Conservation (phyloP, 257 asterid genomes). For the Plantago ovata region DNA sequence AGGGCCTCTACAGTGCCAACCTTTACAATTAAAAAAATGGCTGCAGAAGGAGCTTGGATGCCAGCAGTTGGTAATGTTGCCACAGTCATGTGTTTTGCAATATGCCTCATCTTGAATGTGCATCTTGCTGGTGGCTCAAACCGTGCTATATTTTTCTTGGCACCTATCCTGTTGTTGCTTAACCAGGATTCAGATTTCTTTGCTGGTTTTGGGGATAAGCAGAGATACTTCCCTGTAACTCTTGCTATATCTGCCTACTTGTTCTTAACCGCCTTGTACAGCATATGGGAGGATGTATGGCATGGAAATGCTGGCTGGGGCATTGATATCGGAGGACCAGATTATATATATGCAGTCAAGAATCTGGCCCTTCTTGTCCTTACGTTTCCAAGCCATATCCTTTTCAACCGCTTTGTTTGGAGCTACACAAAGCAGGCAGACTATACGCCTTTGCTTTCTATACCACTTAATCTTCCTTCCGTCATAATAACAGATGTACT, state of each 20-base stretch:
- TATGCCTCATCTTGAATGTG: constrained; percentile 82
- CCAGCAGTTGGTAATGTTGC: constrained; percentile 99
- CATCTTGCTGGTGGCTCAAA: constrained; percentile 92
- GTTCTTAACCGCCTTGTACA: constrained; percentile 58
- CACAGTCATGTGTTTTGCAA: constrained; percentile 80
- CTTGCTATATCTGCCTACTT: constrained; percentile 66
- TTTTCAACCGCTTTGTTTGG: constrained; percentile 91
- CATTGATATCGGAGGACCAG: constrained; percentile 78
- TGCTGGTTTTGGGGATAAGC: constrained; percentile 95
- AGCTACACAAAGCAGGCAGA: constrained; percentile 71
- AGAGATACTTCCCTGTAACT: constrained; percentile 92
- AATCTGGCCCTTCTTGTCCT: constrained; percentile 79
- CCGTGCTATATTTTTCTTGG: constrained; percentile 89
- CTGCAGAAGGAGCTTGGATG: constrained; percentile 99
- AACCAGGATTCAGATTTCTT: constrained; percentile 94
- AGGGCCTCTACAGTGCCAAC: constrained; percentile 67
- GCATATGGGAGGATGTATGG: constrained; percentile 93
- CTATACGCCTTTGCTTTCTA: constrained; percentile 55
- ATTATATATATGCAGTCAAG: constrained; percentile 88
- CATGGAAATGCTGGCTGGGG: constrained; percentile 85
- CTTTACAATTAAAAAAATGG: constrained; percentile 73
- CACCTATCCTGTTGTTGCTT: constrained; percentile 80
- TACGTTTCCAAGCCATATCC: constrained; percentile 89
- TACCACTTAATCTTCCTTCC: constrained; percentile 84
- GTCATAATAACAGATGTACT: constrained; percentile 67